Evolutionary conservation across 1,284 basidiomycete species (phyloP).

Genomic region (Sporisorium iseilematis-ciliati): DNA sequence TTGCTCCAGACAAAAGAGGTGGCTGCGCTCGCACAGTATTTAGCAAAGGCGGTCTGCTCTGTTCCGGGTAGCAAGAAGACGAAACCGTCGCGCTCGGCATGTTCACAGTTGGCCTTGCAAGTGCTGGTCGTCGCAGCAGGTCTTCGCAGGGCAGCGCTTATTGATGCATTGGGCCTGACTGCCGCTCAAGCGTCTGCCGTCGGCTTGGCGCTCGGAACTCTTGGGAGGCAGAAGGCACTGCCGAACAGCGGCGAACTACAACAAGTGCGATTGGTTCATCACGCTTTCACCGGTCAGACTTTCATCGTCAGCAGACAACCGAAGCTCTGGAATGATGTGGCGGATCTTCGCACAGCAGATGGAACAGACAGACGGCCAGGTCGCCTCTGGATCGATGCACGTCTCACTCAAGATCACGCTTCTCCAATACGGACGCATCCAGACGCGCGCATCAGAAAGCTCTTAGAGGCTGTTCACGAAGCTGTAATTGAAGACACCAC

Average conservation of each 20-base stretch:
- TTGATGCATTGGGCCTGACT: constrained; percentile 22
- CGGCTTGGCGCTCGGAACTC: background rate
- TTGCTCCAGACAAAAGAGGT: constrained; percentile 1
- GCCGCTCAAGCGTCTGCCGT: constrained; percentile 18
- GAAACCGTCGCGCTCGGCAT: constrained; percentile 17
- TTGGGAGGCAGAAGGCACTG: background rate
- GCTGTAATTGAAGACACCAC: background rate
- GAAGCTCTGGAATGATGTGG: constrained; percentile 20
- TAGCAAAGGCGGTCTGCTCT: constrained; percentile 6
- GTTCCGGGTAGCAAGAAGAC: constrained; percentile 1
- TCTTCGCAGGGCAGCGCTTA: constrained; percentile 31
- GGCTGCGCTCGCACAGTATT: constrained; percentile 6
- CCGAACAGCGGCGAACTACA: background rate
- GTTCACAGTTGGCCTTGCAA: constrained; percentile 27
- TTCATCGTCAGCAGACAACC: constrained; percentile 21
- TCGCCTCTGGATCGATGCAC: constrained; percentile 22
- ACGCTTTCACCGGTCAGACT: constrained; percentile 21
- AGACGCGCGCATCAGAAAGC: constrained; percentile 11
- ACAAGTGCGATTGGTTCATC: constrained; percentile 17
- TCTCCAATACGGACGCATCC: constrained; percentile 8
- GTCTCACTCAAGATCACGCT: constrained; percentile 7
- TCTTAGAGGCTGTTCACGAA: constrained; percentile 9
- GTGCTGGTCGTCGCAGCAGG: constrained; percentile 18
- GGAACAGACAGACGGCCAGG: background rate
- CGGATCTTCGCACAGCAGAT: background rate